Conservation (phyloP, 306 rosid genomes). For the Fragaria vesca region DNA sequence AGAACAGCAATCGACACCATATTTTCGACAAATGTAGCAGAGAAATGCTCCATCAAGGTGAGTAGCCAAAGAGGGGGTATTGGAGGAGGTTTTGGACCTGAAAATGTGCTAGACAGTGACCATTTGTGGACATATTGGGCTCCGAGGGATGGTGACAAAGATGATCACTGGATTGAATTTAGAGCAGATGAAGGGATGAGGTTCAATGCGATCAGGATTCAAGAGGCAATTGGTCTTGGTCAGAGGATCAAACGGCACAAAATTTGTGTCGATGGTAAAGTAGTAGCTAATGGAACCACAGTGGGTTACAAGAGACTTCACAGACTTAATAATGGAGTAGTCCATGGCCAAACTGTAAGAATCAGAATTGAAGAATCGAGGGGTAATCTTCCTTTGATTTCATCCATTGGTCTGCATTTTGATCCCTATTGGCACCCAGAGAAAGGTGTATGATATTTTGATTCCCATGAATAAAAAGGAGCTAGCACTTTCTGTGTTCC, state of each 20-base stretch:
- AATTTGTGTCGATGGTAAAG: constrained; percentile 56
- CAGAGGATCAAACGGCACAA: constrained; percentile 70
- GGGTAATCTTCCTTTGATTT: constrained; percentile 63
- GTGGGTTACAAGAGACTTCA: constrained; percentile 84
- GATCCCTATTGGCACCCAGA: constrained; percentile 73
- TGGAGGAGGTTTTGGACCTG: constrained; percentile 59
- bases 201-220: constrained; percentile 81
- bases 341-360: constrained; percentile 54
- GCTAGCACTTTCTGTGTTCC: not conserved
- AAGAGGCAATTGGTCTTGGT: constrained; percentile 90
- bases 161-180: constrained; percentile 68
- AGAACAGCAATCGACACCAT: constrained; percentile 55
- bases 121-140: constrained; percentile 86
- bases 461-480: not conserved
- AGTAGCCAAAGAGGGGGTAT: constrained; percentile 71
- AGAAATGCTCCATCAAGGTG: constrained; percentile 40
- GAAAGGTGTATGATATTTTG: not conserved
- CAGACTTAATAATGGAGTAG: constrained; percentile 54
- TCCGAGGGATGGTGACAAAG: constrained; percentile 39
- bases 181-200: constrained; percentile 38
- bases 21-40: constrained; percentile 56
- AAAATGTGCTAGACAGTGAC: constrained; percentile 68
- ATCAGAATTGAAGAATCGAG: constrained; percentile 49
- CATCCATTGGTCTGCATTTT: constrained; percentile 77
- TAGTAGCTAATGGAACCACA: constrained; percentile 56